Percentiles rank a stretch among this genome's conserved stretches.
phyloP scores from a whole-genome alignment of 768 basidiomycete genomes.

The Strobilomyces confusus region DNA sequence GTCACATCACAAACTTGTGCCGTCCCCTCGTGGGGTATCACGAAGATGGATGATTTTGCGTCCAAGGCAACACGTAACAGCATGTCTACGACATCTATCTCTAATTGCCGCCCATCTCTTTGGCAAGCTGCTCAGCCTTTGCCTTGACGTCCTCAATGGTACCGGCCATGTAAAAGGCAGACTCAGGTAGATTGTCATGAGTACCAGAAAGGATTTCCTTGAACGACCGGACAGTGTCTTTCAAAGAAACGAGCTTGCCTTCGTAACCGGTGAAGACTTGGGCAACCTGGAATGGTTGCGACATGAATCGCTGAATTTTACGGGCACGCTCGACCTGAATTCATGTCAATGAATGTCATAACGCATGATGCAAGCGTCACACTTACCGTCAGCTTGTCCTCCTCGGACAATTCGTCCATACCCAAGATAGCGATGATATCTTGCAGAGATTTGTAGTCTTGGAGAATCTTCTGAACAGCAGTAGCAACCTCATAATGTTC shows the following conservation, averaged over 20 bases:
- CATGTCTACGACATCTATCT: slow-evolving; percentile 17
- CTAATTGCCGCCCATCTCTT: slow-evolving; percentile 71
- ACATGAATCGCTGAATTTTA: slow-evolving; percentile 99
- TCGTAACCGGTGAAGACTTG: slow-evolving; percentile 99
- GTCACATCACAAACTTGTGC: no score
- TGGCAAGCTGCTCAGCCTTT: slow-evolving; percentile 96
- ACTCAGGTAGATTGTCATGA: slow-evolving; percentile 90
- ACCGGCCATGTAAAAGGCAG: slow-evolving; percentile 97
- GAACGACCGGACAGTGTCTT: slow-evolving; percentile 96
- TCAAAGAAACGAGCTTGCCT: slow-evolving; percentile 93
- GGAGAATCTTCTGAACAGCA: slow-evolving; percentile 94
- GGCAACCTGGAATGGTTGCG: slow-evolving; percentile 99
- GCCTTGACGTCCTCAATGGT: slow-evolving; percentile 96
- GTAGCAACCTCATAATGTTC: slow-evolving; percentile 98
- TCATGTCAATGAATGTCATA: not conserved
- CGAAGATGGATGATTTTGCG: slow-evolving; percentile 3
- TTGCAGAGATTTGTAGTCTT: slow-evolving; percentile 95
- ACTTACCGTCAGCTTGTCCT: slow-evolving; percentile 85
- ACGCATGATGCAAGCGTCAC: not conserved
- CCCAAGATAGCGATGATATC: slow-evolving; percentile 99
- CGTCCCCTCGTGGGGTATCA: slow-evolving; percentile 4
- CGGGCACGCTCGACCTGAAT: slow-evolving; percentile 90
- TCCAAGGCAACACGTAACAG: slow-evolving; percentile 5
- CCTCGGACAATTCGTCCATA: slow-evolving; percentile 99
- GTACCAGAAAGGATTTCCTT: slow-evolving; percentile 91